These are phyloP conservation scores for slime mould (Dictyostelium discoideum) DNA, from an alignment of 78 protist species.

Conservation along the genomic window DNA sequence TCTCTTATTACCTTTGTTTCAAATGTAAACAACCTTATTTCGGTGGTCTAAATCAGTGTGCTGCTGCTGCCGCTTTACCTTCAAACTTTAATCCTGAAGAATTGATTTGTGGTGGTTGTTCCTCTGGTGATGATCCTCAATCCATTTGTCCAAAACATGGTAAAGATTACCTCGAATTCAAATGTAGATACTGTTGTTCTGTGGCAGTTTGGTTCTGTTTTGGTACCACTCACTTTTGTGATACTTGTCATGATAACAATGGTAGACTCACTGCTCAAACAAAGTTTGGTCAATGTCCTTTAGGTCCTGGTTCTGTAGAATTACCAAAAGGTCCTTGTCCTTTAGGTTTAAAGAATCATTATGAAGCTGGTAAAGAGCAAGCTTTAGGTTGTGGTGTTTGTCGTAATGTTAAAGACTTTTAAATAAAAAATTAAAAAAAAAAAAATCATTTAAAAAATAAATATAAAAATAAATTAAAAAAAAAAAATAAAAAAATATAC, in stretches of 20 bases:
- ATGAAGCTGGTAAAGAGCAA: constrained; percentile 33
- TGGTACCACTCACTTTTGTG: constrained; percentile 81
- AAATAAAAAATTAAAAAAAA: background rate
- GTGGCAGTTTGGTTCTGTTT: constrained; percentile 75
- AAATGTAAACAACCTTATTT: constrained; percentile 84
- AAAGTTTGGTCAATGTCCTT: constrained; percentile 34
- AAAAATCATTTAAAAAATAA: background rate
- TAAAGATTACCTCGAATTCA: constrained; percentile 73
- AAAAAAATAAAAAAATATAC: no score
- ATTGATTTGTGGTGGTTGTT: constrained; percentile 81
- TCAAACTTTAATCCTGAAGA: constrained; percentile 77
- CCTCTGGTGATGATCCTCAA: constrained; percentile 17
- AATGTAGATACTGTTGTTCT: constrained; percentile 72
- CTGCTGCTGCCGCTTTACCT: constrained; percentile 49
- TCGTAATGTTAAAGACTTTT: background rate
- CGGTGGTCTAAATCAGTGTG: constrained; percentile 82
- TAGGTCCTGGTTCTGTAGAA: constrained; percentile 46
- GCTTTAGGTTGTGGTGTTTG: constrained; percentile 78
- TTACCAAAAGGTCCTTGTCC: constrained; percentile 59
- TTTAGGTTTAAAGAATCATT: background rate
- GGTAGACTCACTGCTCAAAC: background rate
- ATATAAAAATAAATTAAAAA: background rate
- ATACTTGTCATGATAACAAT: constrained; percentile 43
- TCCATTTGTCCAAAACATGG: constrained; percentile 74
- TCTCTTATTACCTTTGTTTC: constrained; percentile 81